A percentile compares a stretch with the other conserved stretches of the same genome.
Conservation (phyloP, 2,329 filamentous ascomycete genomes). For the Thielaviopsis ethacetica region DNA sequence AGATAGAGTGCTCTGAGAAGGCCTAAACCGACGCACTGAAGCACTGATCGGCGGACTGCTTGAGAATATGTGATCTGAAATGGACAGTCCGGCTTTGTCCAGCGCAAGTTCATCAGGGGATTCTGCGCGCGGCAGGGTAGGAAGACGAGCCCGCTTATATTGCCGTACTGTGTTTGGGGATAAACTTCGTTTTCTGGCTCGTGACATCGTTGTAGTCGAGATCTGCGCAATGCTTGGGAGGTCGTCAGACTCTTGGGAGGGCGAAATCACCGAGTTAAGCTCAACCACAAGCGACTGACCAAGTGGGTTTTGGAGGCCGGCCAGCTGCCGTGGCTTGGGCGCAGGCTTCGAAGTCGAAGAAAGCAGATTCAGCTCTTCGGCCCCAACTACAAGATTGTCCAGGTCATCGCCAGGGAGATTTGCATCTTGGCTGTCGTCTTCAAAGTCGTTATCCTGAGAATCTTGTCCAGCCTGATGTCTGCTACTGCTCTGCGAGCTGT, state of each 20-base stretch:
- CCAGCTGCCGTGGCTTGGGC: neutral
- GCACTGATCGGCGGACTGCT: constrained; percentile 9
- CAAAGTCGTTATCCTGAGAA: constrained; percentile 33
- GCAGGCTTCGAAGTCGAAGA: constrained; percentile 3
- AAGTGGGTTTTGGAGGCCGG: neutral
- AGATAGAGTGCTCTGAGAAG: neutral
- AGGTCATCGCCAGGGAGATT: constrained; percentile 20
- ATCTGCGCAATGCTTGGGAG: constrained; percentile 8
- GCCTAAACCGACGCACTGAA: constrained; percentile 1
- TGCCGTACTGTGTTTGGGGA: constrained; percentile 5
- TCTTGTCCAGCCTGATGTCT: constrained; percentile 22
- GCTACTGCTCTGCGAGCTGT: constrained; percentile 18
- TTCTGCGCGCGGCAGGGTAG: neutral
- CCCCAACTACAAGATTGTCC: constrained; percentile 12
- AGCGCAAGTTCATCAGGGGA: constrained; percentile 5
- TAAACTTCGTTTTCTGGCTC: constrained; percentile 3
- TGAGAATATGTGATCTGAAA: constrained; percentile 1
- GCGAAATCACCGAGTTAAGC: neutral
- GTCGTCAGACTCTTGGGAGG: constrained; percentile 9
- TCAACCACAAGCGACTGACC: neutral
- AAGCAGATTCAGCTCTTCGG: constrained; percentile 9
- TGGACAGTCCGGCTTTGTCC: neutral
- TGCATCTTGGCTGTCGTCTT: constrained; percentile 32
- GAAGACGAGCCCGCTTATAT: constrained; percentile 4
- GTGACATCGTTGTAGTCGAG: neutral